These are phyloP conservation scores for Metschnikowia lachancei DNA, from an alignment of 805 yeast genomes.

Conservation along the genomic window DNA sequence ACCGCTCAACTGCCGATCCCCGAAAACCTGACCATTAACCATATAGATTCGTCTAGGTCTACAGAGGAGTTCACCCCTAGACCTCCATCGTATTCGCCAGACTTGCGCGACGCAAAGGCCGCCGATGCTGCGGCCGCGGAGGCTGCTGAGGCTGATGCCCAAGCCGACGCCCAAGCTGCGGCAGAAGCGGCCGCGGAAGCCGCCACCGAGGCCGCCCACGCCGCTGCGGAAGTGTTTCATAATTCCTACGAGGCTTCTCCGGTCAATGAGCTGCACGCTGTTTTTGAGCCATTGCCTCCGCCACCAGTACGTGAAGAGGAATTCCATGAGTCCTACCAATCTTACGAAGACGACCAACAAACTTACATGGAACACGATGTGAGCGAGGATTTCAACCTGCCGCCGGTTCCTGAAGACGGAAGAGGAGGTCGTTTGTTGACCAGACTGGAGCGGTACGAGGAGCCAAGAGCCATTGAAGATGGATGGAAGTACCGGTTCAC, in stretches of 20 bases:
- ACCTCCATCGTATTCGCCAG: neutral
- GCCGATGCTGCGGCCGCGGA: no score
- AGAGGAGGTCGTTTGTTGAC: neutral
- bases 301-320: neutral
- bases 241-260: no score
- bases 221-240: no score
- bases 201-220: no score
- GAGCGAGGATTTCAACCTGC: neutral
- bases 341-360: neutral
- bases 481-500: conserved; percentile 10
- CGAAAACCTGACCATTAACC: no score
- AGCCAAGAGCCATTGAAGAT: conserved; percentile 3
- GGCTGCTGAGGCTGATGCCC: no score
- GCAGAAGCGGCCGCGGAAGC: no score
- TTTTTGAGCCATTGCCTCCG: neutral
- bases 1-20: no score
- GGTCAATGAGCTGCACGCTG: neutral
- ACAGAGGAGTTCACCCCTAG: neutral
- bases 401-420: neutral
- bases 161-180: no score
- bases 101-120: neutral
- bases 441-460: neutral
- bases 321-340: neutral
- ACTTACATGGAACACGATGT: neutral
- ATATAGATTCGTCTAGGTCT: no score